phyloP scores from a whole-genome alignment of 768 basidiomycete genomes.

The Postia placenta region DNA sequence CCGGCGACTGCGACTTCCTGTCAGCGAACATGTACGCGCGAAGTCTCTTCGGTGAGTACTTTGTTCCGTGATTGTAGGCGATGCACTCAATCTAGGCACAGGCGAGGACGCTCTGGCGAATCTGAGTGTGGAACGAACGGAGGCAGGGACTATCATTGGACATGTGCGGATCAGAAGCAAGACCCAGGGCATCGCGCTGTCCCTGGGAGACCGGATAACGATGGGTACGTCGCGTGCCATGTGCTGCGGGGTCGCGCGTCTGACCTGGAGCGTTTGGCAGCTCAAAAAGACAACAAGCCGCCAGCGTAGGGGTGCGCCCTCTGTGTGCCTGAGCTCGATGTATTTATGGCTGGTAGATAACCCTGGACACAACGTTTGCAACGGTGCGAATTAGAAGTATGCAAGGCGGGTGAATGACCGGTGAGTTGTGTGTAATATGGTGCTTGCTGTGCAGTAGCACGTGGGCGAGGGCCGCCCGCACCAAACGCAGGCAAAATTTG shows the following conservation, averaged over 20 bases:
- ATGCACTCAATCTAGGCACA: constrained; percentile 21
- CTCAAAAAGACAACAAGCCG: constrained; percentile 38
- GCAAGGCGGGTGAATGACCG: no score
- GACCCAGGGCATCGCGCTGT: constrained; percentile 95
- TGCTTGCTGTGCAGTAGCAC: no score
- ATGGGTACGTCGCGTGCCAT: constrained; percentile 33
- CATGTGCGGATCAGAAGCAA: constrained; percentile 96
- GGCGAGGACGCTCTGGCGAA: constrained; percentile 97
- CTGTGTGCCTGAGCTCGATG: constrained; percentile 5
- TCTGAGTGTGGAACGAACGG: constrained; percentile 84
- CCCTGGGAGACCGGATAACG: constrained; percentile 85
- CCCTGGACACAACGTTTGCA: no score
- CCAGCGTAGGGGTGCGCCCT: constrained; percentile 19
- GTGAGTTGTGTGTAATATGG: no score
- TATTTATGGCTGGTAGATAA: constrained; percentile 11
- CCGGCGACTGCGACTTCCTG: constrained; percentile 95
- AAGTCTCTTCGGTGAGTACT: constrained; percentile 77
- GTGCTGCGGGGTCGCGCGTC: not conserved
- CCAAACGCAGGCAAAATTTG: not conserved
- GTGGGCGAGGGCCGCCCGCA: not conserved
- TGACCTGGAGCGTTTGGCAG: constrained; percentile 18
- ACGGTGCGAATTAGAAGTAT: no score
- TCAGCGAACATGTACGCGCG: constrained; percentile 96
- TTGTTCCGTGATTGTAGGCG: not conserved
- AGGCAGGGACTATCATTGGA: constrained; percentile 75